Base-by-base conservation (phyloP, 768 basidiomycete species). In the Tremella yokohamensis region DNA sequence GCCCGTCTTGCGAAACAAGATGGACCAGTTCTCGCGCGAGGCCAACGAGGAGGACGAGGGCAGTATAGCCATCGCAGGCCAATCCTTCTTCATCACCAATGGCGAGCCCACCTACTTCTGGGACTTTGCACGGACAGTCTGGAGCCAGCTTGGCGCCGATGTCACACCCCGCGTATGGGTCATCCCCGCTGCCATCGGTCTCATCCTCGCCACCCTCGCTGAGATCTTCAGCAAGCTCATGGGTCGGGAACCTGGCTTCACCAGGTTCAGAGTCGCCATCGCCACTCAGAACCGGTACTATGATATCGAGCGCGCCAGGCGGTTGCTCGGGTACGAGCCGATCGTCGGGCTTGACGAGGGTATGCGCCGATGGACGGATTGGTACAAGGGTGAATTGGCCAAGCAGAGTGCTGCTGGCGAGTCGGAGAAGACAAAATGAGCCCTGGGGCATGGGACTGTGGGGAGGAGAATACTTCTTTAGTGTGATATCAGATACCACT, bases 81-180 rank as follows among this genome's bases (percentile, higher is more conserved):
- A 97, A 75, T 89, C 79, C 2, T 99, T 92, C 80, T 94, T 91
- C 82, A 89, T 99, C 78, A 93, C 92, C 56, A 98, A 98, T 71
- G 91, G 92, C 61, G 93, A 98, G 73, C 94, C 93, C 1, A 82
- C 86, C 56, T 89, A 90, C 77, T 97, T 97, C 80, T 99, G 94
- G 94, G 92, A 96, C 78, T 86, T 94, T 70, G 81, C 85, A 26
- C 83, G 90, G 6, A 77, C 82, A 1, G 78, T 96, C n/a, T 98
- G 90, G 90, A 58, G 67, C 70, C 64, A 73, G 37, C 52, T 79
- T 50, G 79, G 82, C 50, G 42, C 42, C n/a, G 85, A 85, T 70
- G 81, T 84, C 15, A 84, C 82, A 6, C 79, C 67, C 29, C 73
- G 80, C 62, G 81, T 66, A 58, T 72, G 83, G 66, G 73, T 81